Conservation (phyloP, 192 early-diverging fungal genomes). For the Umbelopsis sp. region DNA sequence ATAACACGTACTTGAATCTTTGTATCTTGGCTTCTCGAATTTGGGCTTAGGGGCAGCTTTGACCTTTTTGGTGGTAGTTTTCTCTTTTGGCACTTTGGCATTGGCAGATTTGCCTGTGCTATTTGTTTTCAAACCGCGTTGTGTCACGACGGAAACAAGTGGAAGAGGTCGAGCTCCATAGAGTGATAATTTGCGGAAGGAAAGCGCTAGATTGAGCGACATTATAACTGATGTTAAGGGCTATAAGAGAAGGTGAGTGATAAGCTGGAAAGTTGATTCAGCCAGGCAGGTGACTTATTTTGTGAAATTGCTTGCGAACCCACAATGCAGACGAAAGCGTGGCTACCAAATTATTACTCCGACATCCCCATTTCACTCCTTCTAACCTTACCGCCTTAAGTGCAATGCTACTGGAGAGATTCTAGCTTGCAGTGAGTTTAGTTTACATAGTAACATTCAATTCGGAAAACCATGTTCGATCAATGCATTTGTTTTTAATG, state of each 20-base stretch:
- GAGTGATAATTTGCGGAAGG: constrained; percentile 1
- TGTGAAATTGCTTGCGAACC: neutral
- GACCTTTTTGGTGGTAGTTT: constrained; percentile 1
- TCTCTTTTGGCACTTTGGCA: neutral
- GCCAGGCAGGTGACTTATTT: constrained; percentile 4
- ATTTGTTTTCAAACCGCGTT: constrained; percentile 15
- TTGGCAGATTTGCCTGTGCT: neutral
- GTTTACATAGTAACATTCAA: too few species aligned
- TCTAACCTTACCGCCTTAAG: too few species aligned
- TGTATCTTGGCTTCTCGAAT: constrained; percentile 9
- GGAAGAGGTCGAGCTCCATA: neutral
- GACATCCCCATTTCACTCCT: too few species aligned
- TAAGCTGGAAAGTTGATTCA: neutral
- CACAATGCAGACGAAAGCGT: too few species aligned
- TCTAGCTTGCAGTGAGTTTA: too few species aligned
- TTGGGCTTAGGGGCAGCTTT: neutral
- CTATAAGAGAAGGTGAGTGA: neutral
- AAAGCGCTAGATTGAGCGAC: neutral
- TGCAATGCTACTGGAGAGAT: too few species aligned
- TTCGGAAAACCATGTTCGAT: too few species aligned
- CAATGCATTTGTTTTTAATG: too few species aligned
- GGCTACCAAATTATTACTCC: too few species aligned
- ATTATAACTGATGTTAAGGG: neutral
- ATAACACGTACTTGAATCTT: constrained; percentile 3
- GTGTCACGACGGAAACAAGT: neutral